phyloP scores from a whole-genome alignment of 768 basidiomycete genomes.

The Xerocomus spinulosus region DNA sequence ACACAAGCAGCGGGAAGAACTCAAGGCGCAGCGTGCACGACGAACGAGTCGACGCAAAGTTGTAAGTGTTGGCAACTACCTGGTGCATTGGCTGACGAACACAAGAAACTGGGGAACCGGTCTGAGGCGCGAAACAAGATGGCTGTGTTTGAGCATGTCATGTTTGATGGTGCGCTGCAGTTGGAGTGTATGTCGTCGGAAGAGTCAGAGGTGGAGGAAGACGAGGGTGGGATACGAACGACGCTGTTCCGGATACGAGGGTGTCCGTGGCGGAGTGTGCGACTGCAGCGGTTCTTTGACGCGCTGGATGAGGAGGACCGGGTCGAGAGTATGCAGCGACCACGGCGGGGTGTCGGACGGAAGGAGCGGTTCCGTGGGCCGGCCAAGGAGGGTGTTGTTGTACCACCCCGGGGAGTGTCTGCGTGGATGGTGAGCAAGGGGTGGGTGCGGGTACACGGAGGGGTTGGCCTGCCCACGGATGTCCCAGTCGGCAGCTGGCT shows the following conservation, averaged over 20 bases:
- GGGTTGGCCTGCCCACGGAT: conserved; percentile 43
- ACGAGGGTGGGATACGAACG: conserved; percentile 25
- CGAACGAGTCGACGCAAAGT: conserved; percentile 57
- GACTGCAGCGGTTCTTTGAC: conserved; percentile 56
- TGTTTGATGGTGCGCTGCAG: conserved; percentile 67
- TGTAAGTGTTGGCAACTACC: conserved; percentile 36
- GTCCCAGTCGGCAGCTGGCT: conserved; percentile 26
- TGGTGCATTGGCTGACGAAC: not conserved
- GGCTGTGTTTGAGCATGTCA: conserved; percentile 51
- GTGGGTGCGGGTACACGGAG: conserved; percentile 54
- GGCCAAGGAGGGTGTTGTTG: conserved; percentile 49
- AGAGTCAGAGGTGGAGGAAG: conserved; percentile 58
- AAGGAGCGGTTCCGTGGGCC: conserved; percentile 51
- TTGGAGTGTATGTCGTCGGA: conserved; percentile 79
- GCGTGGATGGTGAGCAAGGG: conserved; percentile 74
- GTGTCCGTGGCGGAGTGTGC: conserved; percentile 62
- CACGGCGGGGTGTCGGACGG: conserved; percentile 56
- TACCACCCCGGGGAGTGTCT: conserved; percentile 62
- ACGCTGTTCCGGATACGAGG: conserved; percentile 52
- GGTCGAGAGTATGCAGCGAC: conserved; percentile 40
- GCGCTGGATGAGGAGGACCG: conserved; percentile 56
- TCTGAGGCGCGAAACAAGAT: conserved; percentile 54
- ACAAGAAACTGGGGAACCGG: conserved; percentile 61
- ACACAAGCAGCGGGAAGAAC: conserved; percentile 51
- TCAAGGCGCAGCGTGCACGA: conserved; percentile 58